Evolutionary conservation across 306 rosid species (phyloP).

Genomic region (Acacia melanoxylon): DNA sequence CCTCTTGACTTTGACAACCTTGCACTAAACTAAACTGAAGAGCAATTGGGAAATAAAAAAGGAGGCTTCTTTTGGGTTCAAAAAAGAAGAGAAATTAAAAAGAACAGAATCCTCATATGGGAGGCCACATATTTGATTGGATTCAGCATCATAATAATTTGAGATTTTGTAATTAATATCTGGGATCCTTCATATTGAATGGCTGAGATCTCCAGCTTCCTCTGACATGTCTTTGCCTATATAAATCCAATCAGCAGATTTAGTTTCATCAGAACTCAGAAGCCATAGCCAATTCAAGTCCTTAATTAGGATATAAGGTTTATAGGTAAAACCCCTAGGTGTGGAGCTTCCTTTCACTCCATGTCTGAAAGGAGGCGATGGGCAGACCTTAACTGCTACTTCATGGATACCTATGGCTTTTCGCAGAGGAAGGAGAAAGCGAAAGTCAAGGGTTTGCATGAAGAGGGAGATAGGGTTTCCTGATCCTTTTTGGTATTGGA

Average conservation of each 20-base stretch:
- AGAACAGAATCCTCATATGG: not conserved
- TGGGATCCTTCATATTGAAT: not conserved
- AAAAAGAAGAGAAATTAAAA: not conserved
- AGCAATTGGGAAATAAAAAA: not conserved
- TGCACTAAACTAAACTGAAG: no score
- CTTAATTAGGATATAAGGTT: not conserved
- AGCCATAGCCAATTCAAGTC: not conserved
- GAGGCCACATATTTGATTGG: not conserved
- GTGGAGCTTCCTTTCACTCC: not conserved
- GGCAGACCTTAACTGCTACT: not conserved
- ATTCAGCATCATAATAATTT: not conserved
- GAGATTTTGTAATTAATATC: not conserved
- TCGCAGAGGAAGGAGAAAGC: not conserved
- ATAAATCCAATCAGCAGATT: not conserved
- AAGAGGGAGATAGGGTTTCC: not conserved
- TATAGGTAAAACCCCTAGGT: not conserved
- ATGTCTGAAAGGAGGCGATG: not conserved
- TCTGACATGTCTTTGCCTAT: not conserved
- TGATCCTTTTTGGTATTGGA: no score
- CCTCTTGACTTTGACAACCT: no score
- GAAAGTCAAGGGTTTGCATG: not conserved
- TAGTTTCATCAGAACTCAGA: not conserved
- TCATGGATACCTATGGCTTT: slow-evolving; percentile 7
- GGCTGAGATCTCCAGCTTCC: not conserved
- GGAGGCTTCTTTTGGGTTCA: not conserved